Evolutionary conservation across 257 asterid species (phyloP), one percentile per base, ranked within the genome.

Genomic region (Hygrophila difformis): DNA sequence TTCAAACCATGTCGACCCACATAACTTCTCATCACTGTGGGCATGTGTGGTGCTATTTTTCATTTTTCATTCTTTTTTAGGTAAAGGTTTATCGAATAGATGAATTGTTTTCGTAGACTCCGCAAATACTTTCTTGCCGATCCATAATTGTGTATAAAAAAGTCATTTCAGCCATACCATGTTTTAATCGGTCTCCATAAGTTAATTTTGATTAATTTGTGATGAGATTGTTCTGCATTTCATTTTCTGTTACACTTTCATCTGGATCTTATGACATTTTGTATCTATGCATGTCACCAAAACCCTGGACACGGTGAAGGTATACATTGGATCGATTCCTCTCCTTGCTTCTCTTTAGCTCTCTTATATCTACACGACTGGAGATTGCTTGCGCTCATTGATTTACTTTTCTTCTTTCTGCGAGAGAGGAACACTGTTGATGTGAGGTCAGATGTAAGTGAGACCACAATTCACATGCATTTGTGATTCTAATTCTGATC

Each of bases 381-480:
- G 26, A 13, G 42, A 13, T 38, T 68, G 20, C 39, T 58, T 55
- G 19, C 52, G 45, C 50, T 49, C 12, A 18, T 33, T 33, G 3
- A 14, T 22, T 42, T n/a, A 35, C 40, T 16, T 3, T 6, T 53
- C 20, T 12, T 15, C 34, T 14, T 19, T 12, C 10, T n/a, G 15
- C 36, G 36, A 23, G 78, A 89, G 97, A 77, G 51, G 56, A 91
- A 56, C 23, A 60, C 47, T 5, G 69, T 85, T 40, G 96, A 89
- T 38, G 83, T 71, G 50, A 74, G 98, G 59, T 64, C 84, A 51
- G 98, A 89, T 93, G 98, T 89, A 47, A 69, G 81, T 39, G 31
- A 15, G n/a, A n/a, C 58, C 36, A 42, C 37, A 14, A 2, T 47
- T 2, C 26, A n/a, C 8, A 9, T 9, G 16, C 22, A 2, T n/a